Conservation (phyloP, 2,329 filamentous ascomycete species). For the Nigrospora sphaerica region DNA sequence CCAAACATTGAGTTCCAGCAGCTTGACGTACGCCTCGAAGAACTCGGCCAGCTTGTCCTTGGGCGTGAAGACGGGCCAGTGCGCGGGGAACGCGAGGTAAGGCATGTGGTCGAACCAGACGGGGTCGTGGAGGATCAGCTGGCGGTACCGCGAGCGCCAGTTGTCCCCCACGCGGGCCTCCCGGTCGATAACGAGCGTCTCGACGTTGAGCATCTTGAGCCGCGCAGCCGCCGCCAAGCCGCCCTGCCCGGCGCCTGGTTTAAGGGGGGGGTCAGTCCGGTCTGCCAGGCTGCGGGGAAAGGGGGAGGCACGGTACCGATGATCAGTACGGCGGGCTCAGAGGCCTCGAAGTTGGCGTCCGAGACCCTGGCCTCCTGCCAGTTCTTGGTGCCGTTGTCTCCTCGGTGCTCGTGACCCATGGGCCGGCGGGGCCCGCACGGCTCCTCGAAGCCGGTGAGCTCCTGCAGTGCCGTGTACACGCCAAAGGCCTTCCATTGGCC, state of each 20-base stretch:
- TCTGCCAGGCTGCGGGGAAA: neutral
- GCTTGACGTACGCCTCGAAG: constrained; percentile 56
- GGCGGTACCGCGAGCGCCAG: constrained; percentile 56
- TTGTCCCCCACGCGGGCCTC: constrained; percentile 55
- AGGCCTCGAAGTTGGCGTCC: constrained; percentile 39
- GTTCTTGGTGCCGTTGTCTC: constrained; percentile 44
- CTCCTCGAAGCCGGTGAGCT: constrained; percentile 49
- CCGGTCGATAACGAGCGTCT: constrained; percentile 50
- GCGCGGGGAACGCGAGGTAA: constrained; percentile 55
- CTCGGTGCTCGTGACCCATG: constrained; percentile 49
- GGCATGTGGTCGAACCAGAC: constrained; percentile 57
- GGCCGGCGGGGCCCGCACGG: constrained; percentile 36
- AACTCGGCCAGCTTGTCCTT: constrained; percentile 67
- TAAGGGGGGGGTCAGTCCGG: neutral
- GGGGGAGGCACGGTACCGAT: constrained; percentile 37
- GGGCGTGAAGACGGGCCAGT: constrained; percentile 64
- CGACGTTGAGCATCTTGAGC: constrained; percentile 50
- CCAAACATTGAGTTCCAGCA: constrained; percentile 66
- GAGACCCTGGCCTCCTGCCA: constrained; percentile 48
- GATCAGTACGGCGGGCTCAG: constrained; percentile 52
- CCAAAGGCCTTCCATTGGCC: constrained; percentile 56
- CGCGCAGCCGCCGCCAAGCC: constrained; percentile 52
- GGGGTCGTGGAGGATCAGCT: constrained; percentile 62
- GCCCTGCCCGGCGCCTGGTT: constrained; percentile 38
- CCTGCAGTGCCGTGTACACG: constrained; percentile 51